These are phyloP conservation scores for Sporothrix inflata DNA, from an alignment of 2,329 filamentous ascomycete genomes.

Conservation along the genomic window DNA sequence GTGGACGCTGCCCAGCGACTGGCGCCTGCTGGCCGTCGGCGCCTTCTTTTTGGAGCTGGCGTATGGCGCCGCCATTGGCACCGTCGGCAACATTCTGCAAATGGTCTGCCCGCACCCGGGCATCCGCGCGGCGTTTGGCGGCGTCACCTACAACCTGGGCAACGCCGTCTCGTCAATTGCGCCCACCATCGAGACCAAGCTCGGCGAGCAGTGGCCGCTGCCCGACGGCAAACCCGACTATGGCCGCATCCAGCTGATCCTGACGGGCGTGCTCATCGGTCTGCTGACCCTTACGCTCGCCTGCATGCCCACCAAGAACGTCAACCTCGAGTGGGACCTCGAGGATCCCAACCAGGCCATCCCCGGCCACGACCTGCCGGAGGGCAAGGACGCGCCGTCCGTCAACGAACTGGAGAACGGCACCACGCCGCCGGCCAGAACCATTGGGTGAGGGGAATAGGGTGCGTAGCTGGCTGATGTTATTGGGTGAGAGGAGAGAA, in stretches of 20 bases:
- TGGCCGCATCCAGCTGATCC: slow-evolving; percentile 21
- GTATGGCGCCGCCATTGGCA: slow-evolving; percentile 68
- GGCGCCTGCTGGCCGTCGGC: slow-evolving; percentile 66
- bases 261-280: slow-evolving; percentile 15
- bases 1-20: slow-evolving; percentile 76
- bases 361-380: slow-evolving; percentile 6
- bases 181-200: slow-evolving; percentile 15
- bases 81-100: slow-evolving; percentile 71
- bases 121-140: slow-evolving; percentile 71
- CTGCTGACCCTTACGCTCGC: slow-evolving; percentile 4
- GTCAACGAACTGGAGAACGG: slow-evolving; percentile 10
- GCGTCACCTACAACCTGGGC: slow-evolving; percentile 72
- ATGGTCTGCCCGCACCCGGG: slow-evolving; percentile 73
- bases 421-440: not conserved
- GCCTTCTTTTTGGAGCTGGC: slow-evolving; percentile 81
- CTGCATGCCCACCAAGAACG: slow-evolving; percentile 25
- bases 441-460: not conserved
- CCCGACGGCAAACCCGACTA: slow-evolving; percentile 21
- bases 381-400: slow-evolving; percentile 8
- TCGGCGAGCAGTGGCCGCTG: slow-evolving; percentile 21
- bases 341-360: slow-evolving; percentile 21
- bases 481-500: too few species aligned
- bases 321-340: slow-evolving; percentile 23
- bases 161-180: slow-evolving; percentile 75
- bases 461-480: too few species aligned